These are phyloP conservation scores for Mycena olivaceomarginata DNA, from an alignment of 768 basidiomycete species.

Conservation along the genomic window DNA sequence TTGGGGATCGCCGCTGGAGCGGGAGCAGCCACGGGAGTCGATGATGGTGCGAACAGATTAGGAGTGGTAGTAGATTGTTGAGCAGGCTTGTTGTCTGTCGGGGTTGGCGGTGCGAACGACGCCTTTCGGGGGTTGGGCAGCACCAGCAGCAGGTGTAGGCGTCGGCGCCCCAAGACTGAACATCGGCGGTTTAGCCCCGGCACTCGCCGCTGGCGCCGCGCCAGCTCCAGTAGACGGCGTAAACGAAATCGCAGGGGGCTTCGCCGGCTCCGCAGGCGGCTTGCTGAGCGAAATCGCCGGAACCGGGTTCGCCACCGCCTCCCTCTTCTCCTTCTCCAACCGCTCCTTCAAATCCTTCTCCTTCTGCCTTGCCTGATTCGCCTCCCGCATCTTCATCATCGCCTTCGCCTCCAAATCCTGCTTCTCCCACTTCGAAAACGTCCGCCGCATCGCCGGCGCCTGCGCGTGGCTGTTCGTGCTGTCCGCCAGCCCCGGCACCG, in stretches of 20 bases:
- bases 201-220: conserved; percentile 38
- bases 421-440: conserved; percentile 90
- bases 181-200: conserved; percentile 32
- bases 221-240: conserved; percentile 37
- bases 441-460: conserved; percentile 44
- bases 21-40: conserved; percentile 38
- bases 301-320: conserved; percentile 41
- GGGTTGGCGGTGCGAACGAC: conserved; percentile 29
- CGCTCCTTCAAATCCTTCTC: conserved; percentile 61
- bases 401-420: conserved; percentile 90
- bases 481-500: conserved; percentile 61
- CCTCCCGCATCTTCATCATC: conserved; percentile 81
- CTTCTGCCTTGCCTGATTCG: conserved; percentile 66
- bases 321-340: conserved; percentile 63
- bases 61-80: conserved; percentile 32
- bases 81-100: conserved; percentile 19
- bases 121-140: conserved; percentile 9
- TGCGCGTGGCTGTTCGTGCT: conserved; percentile 68
- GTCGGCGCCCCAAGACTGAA: conserved; percentile 49
- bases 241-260: conserved; percentile 49
- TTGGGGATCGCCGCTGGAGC: conserved; percentile 19
- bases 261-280: conserved; percentile 44
- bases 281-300: conserved; percentile 54
- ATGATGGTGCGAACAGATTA: conserved; percentile 36
- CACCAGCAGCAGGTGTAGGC: conserved; percentile 32